Evolutionary conservation across 306 rosid species (phyloP).

Genomic region (Quercus robur): DNA sequence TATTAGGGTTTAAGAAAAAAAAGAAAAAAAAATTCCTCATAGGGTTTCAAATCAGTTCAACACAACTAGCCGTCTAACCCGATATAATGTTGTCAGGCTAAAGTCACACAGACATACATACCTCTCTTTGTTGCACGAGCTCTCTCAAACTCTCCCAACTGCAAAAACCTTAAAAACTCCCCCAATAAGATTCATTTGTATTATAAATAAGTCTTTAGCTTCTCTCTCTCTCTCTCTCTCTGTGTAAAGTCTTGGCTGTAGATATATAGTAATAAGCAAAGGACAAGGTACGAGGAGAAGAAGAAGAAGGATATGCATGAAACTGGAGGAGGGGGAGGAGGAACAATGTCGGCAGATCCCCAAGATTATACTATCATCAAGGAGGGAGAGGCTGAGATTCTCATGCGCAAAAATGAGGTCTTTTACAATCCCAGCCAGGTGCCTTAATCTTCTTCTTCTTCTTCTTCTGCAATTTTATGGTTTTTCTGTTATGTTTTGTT

Average conservation of each 20-base stretch:
- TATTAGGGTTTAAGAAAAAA: slow-evolving; percentile 28
- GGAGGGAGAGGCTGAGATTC: slow-evolving; percentile 99
- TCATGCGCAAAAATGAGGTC: slow-evolving; percentile 89
- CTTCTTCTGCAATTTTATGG: background rate
- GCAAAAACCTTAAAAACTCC: slow-evolving; percentile 5
- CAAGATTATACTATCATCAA: slow-evolving; percentile 65
- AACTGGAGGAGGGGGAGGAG: slow-evolving; percentile 23
- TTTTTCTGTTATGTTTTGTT: background rate
- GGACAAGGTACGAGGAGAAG: background rate
- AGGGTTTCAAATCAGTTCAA: too few species aligned
- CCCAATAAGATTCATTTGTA: background rate
- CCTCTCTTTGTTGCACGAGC: too few species aligned
- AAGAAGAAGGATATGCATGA: slow-evolving; percentile 27
- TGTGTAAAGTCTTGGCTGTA: too few species aligned
- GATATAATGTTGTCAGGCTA: too few species aligned
- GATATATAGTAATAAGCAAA: background rate
- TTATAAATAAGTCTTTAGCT: background rate
- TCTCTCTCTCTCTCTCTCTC: background rate
- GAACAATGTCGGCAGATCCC: slow-evolving; percentile 64
- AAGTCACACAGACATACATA: too few species aligned
- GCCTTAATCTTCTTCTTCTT: slow-evolving; percentile 5
- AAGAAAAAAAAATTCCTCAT: background rate
- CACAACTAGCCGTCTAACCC: too few species aligned
- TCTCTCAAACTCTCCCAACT: too few species aligned
- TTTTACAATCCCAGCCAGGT: slow-evolving; percentile 92